Base-by-base conservation (phyloP, 441 rosid species). In the Theobroma grandiflorum region DNA sequence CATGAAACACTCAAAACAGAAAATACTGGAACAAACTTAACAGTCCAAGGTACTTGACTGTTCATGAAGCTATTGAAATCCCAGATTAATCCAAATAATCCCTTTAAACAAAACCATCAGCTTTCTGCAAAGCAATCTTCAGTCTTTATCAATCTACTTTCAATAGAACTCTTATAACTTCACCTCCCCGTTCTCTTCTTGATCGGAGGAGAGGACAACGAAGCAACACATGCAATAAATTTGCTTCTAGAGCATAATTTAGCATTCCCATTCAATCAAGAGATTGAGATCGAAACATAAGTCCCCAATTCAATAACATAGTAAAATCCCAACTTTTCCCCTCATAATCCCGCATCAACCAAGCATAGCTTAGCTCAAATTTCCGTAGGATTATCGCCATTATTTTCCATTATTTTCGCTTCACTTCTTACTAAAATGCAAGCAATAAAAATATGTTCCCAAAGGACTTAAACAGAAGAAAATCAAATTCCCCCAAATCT, bases 401-500 rank as follows among this genome's bases (percentile, higher is more conserved):
- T 4, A 33, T 18, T 18, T n/a, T 70, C 35, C 11, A 47, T 69
- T 69, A 6, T 45, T 45, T 68, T 26, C 35, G 11, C 43, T 43
- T 69, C 5, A 1, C 55, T 45, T 22, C 8, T 6, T 47, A 12
- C 37, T n/a, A 7, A 42, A 14, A 33, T 15, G 8, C 68, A 26
- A 42, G 26, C n/a, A 58, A 59, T 20, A 16, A 16, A n/a, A 40
- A n/a, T 15, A 26, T 58, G 2, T 15, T n/a, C 52, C 47, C n/a
- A n/a, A n/a, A n/a, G n/a, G n/a, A n/a, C n/a, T n/a, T 4, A 33
- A 18, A 8, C 59, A 10, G 20, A 26, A 35, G 55, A n/a, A n/a
- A 75, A 81, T 42, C 53, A 79, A 57, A 26, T 78, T 45, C 72
- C 35, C 42, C 45, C 58, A 50, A 50, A 57, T 70, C 26, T 31